Percentiles rank a stretch among this genome's conserved stretches.
Evolutionary conservation across 768 basidiomycete species (phyloP).

Genomic region (Chalciporus pseudorubinellus): DNA sequence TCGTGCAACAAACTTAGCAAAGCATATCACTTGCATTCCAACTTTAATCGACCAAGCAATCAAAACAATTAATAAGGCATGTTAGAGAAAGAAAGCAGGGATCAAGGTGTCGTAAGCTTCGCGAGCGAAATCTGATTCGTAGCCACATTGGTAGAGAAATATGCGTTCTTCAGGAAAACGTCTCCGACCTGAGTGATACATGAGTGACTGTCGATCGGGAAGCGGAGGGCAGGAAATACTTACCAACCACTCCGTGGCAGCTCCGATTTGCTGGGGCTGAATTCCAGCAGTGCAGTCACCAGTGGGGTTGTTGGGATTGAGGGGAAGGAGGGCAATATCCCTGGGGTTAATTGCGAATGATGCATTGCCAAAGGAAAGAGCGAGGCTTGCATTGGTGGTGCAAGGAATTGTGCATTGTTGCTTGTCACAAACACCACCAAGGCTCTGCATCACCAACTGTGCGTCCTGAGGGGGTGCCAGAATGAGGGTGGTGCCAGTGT

Average conservation of each 20-base stretch:
- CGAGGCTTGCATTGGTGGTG: constrained; percentile 48
- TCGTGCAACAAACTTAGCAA: neutral
- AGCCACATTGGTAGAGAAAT: constrained; percentile 61
- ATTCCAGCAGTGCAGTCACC: constrained; percentile 76
- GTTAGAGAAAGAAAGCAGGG: neutral
- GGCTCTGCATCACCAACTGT: constrained; percentile 53
- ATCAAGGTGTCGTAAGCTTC: constrained; percentile 39
- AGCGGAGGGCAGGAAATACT: constrained; percentile 24
- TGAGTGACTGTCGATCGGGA: neutral
- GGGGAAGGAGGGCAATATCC: constrained; percentile 60
- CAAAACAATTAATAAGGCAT: neutral
- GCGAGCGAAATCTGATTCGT: constrained; percentile 62
- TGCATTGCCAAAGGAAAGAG: constrained; percentile 57
- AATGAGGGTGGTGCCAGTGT: constrained; percentile 49
- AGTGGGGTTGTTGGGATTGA: constrained; percentile 46
- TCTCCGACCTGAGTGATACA: constrained; percentile 49
- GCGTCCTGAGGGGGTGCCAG: constrained; percentile 48
- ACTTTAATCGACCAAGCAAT: constrained; percentile 11
- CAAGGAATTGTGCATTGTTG: constrained; percentile 66
- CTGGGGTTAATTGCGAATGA: constrained; percentile 62
- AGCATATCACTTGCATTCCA: constrained; percentile 1
- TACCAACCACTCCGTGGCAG: constrained; percentile 65
- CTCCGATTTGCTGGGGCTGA: constrained; percentile 57
- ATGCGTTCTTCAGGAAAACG: constrained; percentile 76
- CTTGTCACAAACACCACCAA: constrained; percentile 50